Conservation (phyloP, 768 basidiomycete genomes). For the Trametes maxima region DNA sequence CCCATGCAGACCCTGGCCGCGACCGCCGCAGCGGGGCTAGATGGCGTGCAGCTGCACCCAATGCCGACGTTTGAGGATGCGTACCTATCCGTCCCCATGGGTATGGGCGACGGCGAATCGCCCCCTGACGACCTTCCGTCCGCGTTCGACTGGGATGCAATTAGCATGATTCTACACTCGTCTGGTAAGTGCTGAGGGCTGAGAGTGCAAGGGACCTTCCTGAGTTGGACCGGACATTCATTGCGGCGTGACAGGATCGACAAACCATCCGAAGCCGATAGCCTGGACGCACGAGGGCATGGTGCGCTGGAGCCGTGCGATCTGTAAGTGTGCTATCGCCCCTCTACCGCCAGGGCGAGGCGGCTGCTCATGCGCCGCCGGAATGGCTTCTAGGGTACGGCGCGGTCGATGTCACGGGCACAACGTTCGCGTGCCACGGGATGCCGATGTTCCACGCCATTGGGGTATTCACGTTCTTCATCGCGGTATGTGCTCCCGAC, state of each 20-base stretch:
- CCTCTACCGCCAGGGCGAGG: no score
- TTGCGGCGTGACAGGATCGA: conserved; percentile 31
- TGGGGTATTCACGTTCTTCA: conserved; percentile 2
- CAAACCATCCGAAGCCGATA: conserved; percentile 36
- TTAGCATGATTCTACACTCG: conserved; percentile 18
- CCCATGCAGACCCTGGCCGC: no score
- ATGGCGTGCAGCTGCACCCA: no score
- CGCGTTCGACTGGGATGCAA: not conserved
- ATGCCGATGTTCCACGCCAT: conserved; percentile 22
- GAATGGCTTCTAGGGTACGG: not conserved
- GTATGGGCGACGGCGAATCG: conserved; percentile 16
- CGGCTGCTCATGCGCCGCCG: no score
- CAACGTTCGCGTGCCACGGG: conserved; percentile 9
- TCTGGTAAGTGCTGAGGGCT: conserved; percentile 14
- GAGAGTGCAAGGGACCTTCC: not conserved
- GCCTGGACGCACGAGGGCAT: no score
- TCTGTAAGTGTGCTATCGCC: no score
- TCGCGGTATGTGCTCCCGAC: not conserved
- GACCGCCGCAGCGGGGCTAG: no score
- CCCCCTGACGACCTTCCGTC: not conserved
- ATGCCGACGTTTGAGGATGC: not conserved
- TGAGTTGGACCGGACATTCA: not conserved
- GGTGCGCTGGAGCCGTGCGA: no score
- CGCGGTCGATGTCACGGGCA: not conserved
- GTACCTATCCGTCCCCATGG: conserved; percentile 26